Conservation (phyloP, 1,284 basidiomycete species). For the Ustilago vetiveriae region DNA sequence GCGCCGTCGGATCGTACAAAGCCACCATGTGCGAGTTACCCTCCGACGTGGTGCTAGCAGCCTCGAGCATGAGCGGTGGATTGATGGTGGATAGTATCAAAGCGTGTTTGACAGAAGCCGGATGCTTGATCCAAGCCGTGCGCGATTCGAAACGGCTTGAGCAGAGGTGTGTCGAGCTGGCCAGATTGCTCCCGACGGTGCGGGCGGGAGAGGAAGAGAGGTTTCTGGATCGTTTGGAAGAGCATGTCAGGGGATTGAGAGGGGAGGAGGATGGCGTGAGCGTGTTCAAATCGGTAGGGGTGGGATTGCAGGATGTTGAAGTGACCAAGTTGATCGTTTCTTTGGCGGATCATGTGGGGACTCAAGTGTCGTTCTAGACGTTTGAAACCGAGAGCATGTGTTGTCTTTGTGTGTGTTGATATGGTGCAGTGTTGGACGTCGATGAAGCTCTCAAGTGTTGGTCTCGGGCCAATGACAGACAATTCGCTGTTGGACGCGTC, state of each 20-base stretch:
- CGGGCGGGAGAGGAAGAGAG: background rate
- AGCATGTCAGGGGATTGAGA: background rate
- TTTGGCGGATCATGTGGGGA: conserved; percentile 2
- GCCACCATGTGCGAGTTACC: conserved; percentile 32
- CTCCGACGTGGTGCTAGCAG: background rate
- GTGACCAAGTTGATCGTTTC: conserved; percentile 22
- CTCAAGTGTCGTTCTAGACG: conserved; percentile 2
- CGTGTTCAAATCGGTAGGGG: conserved; percentile 40
- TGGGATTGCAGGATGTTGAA: conserved; percentile 36
- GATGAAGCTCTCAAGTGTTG: background rate
- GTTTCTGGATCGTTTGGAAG: conserved; percentile 1
- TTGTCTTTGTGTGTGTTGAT: background rate
- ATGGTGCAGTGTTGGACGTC: conserved; percentile 1
- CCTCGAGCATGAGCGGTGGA: background rate
- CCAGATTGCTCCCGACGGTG: background rate
- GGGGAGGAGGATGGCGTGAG: background rate
- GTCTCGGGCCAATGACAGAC: too few relatives aligned
- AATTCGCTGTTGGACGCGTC: too few relatives aligned
- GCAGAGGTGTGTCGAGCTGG: background rate
- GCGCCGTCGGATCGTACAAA: conserved; percentile 29
- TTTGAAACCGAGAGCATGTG: background rate
- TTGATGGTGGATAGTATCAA: conserved; percentile 26
- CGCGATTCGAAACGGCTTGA: background rate
- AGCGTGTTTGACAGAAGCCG: conserved; percentile 25
- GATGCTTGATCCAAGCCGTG: conserved; percentile 21